Percentiles rank a stretch among this genome's conserved stretches.
Conservation (phyloP, 352 stramenopile genomes). For the Elongisporangium senticosum region DNA sequence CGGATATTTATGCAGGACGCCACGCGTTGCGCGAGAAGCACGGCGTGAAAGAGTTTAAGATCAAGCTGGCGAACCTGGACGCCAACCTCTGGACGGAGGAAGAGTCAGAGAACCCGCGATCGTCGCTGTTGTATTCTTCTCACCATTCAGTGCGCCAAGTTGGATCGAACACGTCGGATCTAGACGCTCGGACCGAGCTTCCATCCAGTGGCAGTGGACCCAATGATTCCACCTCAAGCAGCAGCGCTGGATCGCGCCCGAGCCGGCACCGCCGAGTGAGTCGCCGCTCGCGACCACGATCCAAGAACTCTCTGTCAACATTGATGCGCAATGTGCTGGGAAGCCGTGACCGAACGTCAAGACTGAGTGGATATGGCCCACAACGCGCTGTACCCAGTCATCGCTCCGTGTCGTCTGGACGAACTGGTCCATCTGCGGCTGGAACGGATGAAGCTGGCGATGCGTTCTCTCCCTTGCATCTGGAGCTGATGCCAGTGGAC, state of each 20-base stretch:
- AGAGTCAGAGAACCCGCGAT: slow-evolving; percentile 18
- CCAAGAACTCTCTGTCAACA: slow-evolving; percentile 20
- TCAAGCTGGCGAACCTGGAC: slow-evolving; percentile 71
- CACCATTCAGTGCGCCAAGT: slow-evolving; percentile 10
- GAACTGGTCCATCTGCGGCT: neutral
- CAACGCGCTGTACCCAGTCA: slow-evolving; percentile 11
- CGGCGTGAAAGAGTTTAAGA: slow-evolving; percentile 60
- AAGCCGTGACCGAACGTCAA: slow-evolving; percentile 16
- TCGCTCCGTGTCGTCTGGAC: slow-evolving; percentile 22
- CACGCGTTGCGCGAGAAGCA: slow-evolving; percentile 50
- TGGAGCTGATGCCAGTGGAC: slow-evolving; percentile 50
- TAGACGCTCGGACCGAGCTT: neutral
- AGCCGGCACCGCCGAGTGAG: slow-evolving; percentile 16
- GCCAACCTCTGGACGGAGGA: slow-evolving; percentile 75
- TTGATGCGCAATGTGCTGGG: slow-evolving; percentile 26
- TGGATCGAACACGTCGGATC: slow-evolving; percentile 19
- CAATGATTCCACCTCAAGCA: slow-evolving; percentile 27
- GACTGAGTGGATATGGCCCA: neutral
- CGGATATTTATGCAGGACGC: slow-evolving; percentile 40
- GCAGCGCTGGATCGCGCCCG: slow-evolving; percentile 22
- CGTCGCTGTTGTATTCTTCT: slow-evolving; percentile 1
- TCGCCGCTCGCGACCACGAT: neutral
- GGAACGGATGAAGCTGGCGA: slow-evolving; percentile 17
- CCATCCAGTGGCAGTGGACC: slow-evolving; percentile 22
- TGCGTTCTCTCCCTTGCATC: slow-evolving; percentile 22